These are phyloP conservation scores for Albizia julibrissin DNA, from an alignment of 306 rosid species.

Conservation along the genomic window DNA sequence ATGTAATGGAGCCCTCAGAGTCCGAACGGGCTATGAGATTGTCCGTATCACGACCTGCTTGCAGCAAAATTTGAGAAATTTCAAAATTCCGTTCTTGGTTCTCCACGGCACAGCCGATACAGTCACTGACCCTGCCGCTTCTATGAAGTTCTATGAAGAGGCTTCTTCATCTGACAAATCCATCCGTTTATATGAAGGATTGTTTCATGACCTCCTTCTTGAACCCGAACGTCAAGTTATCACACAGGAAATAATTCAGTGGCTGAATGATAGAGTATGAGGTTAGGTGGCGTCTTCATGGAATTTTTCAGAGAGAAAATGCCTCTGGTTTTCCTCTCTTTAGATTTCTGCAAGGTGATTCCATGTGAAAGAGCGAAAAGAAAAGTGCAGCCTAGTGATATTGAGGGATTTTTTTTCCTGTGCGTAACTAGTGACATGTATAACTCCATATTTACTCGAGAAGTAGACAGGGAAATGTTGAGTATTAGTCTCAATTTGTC, in stretches of 20 bases:
- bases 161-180: conserved; percentile 79
- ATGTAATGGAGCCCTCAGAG: conserved; percentile 70
- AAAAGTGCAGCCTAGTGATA: neutral
- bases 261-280: conserved; percentile 69
- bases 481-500: neutral
- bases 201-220: conserved; percentile 80
- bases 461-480: neutral
- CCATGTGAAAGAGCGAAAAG: conserved; percentile 10
- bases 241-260: conserved; percentile 56
- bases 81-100: conserved; percentile 78
- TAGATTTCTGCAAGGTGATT: neutral
- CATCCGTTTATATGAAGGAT: conserved; percentile 69
- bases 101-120: conserved; percentile 88
- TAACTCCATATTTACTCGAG: neutral
- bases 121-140: conserved; percentile 78
- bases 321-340: conserved; percentile 1
- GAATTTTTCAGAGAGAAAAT: conserved; percentile 2
- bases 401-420: conserved; percentile 1
- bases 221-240: conserved; percentile 79
- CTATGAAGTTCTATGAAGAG: conserved; percentile 64
- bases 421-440: neutral
- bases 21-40: conserved; percentile 84
- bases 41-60: conserved; percentile 61
- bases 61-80: conserved; percentile 66
- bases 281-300: conserved; percentile 13